Conservation (phyloP, 139 green algal genomes). For the Diplosphaera chodatii region DNA sequence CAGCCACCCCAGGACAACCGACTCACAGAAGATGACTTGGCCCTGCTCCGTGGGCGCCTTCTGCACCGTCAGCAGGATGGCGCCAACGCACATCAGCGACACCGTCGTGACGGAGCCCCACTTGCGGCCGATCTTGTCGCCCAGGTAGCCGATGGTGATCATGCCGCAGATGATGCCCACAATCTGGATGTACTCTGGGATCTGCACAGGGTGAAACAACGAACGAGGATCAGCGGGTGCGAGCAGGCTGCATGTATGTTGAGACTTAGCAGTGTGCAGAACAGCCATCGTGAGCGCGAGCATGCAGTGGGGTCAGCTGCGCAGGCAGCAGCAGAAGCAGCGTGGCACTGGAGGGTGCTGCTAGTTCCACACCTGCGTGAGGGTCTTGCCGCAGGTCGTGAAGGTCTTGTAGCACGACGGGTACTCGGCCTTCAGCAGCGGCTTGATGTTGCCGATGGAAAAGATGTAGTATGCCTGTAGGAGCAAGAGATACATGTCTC, state of each 20-base stretch:
- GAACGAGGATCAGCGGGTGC: too few species aligned
- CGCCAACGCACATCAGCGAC: slow-evolving; percentile 57
- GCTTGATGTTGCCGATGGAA: slow-evolving; percentile 38
- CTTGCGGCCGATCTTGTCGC: slow-evolving; percentile 56
- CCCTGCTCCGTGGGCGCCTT: slow-evolving; percentile 7
- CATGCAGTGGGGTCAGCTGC: too few species aligned
- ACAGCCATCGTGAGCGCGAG: too few species aligned
- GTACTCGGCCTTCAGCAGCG: slow-evolving; percentile 20
- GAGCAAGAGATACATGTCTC: too few species aligned
- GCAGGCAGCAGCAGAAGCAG: too few species aligned
- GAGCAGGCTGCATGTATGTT: too few species aligned
- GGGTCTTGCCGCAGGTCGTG: background rate
- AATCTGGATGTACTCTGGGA: slow-evolving; percentile 27
- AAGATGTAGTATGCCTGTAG: slow-evolving; percentile 44
- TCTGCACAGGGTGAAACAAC: background rate
- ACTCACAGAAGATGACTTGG: slow-evolving; percentile 1
- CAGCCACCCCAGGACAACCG: slow-evolving; percentile 6
- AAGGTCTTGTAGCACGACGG: slow-evolving; percentile 16
- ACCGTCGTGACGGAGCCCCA: slow-evolving; percentile 49
- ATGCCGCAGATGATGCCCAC: slow-evolving; percentile 47
- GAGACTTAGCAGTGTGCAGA: too few species aligned
- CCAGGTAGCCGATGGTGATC: slow-evolving; percentile 38
- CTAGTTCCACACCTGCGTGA: background rate
- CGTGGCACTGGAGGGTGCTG: too few species aligned
- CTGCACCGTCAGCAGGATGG: slow-evolving; percentile 43